These are phyloP conservation scores for Colletotrichum brevisporum DNA, from an alignment of 2,329 filamentous ascomycete species.

Conservation along the genomic window DNA sequence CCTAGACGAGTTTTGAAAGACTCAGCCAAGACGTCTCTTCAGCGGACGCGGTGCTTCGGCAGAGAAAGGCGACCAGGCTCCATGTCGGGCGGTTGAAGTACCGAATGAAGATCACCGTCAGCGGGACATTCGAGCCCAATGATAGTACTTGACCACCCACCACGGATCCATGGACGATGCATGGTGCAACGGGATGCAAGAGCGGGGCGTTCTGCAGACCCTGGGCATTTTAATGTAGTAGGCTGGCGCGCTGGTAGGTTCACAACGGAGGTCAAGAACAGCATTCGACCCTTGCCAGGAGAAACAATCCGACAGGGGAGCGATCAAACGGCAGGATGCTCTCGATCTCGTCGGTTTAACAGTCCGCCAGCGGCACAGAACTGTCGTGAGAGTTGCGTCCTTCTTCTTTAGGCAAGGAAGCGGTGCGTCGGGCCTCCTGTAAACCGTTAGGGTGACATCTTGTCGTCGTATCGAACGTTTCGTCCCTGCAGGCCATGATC, in stretches of 20 bases:
- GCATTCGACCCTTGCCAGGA: too few relatives aligned
- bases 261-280: too few relatives aligned
- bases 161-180: not conserved
- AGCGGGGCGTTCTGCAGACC: not conserved
- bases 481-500: not conserved
- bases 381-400: not conserved
- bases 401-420: conserved; percentile 9
- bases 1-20: too few relatives aligned
- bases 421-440: not conserved
- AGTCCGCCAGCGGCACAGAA: too few relatives aligned
- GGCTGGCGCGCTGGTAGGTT: too few relatives aligned
- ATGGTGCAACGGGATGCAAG: not conserved
- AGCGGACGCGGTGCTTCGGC: not conserved
- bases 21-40: not conserved
- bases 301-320: too few relatives aligned
- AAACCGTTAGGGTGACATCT: not conserved
- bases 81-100: not conserved
- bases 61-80: not conserved
- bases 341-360: too few relatives aligned
- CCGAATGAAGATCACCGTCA: conserved; percentile 21
- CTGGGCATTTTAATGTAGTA: too few relatives aligned
- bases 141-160: too few relatives aligned
- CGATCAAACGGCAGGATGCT: not conserved
- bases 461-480: not conserved
- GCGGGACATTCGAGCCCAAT: not conserved